Conservation (phyloP, 306 rosid genomes). For the Carpinus viminea region DNA sequence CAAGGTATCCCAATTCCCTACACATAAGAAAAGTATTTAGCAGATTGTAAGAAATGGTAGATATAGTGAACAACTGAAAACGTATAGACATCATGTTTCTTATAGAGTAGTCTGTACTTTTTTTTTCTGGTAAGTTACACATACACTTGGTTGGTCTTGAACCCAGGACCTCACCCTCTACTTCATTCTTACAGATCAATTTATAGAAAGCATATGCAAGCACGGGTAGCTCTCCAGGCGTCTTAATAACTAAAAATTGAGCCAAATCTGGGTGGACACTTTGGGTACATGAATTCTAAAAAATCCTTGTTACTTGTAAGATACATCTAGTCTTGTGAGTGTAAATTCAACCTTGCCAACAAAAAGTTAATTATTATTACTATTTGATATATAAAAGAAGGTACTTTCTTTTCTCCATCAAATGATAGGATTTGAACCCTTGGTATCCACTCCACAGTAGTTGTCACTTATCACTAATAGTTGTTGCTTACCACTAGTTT, state of each 20-base stretch:
- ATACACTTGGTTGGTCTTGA: too few species aligned
- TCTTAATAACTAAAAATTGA: conserved; percentile 6
- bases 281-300: neutral
- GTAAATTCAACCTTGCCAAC: neutral
- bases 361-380: too few species aligned
- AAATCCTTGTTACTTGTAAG: neutral
- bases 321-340: neutral
- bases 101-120: too few species aligned
- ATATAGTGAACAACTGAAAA: conserved; percentile 1
- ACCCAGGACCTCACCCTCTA: too few species aligned
- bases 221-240: neutral
- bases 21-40: conserved; percentile 17
- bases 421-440: neutral
- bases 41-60: conserved; percentile 15
- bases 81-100: neutral
- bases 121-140: too few species aligned
- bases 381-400: too few species aligned
- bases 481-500: too few species aligned
- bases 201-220: neutral
- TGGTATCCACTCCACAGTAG: neutral
- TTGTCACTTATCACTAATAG: neutral
- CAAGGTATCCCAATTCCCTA: conserved; percentile 97
- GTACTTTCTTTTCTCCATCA: too few species aligned
- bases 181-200: neutral
- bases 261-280: neutral